Percentiles rank a stretch among this genome's conserved stretches.
These are phyloP conservation scores for Auriscalpium orientale DNA, from an alignment of 768 basidiomycete genomes.

Conservation along the genomic window DNA sequence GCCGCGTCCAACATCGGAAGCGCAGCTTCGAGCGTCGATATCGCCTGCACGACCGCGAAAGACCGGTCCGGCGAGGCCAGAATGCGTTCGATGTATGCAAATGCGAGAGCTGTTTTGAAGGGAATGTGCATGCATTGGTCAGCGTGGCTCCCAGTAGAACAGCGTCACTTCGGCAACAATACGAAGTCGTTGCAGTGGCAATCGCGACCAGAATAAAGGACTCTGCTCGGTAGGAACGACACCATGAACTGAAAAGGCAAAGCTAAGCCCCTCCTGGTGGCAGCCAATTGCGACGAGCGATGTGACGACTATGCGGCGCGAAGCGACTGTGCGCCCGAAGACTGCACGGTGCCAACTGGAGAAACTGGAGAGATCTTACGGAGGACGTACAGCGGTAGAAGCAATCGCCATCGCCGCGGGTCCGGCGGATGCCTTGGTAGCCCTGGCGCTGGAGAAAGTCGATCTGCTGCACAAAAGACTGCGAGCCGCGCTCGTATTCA, in stretches of 20 bases:
- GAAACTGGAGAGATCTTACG: no score
- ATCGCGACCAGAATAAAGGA: no score
- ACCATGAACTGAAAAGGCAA: no score
- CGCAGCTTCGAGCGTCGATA: conserved; percentile 45
- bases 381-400: conserved; percentile 74
- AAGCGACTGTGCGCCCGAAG: no score
- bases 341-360: no score
- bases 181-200: no score
- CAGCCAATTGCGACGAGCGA: no score
- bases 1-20: conserved; percentile 43
- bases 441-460: conserved; percentile 58
- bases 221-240: no score
- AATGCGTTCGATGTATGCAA: conserved; percentile 73
- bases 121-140: conserved; percentile 13
- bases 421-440: conserved; percentile 58
- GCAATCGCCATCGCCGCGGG: conserved; percentile 79
- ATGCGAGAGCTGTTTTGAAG: conserved; percentile 57
- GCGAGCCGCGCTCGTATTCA: conserved; percentile 60
- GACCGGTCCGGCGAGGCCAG: conserved; percentile 38
- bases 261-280: no score
- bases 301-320: no score
- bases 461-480: conserved; percentile 65
- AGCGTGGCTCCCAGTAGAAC: not conserved
- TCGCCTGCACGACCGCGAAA: conserved; percentile 39
- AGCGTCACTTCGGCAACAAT: not conserved